Evolutionary conservation across 768 basidiomycete genomes (phyloP).

Genomic region (Boletus tylopilopsis): DNA sequence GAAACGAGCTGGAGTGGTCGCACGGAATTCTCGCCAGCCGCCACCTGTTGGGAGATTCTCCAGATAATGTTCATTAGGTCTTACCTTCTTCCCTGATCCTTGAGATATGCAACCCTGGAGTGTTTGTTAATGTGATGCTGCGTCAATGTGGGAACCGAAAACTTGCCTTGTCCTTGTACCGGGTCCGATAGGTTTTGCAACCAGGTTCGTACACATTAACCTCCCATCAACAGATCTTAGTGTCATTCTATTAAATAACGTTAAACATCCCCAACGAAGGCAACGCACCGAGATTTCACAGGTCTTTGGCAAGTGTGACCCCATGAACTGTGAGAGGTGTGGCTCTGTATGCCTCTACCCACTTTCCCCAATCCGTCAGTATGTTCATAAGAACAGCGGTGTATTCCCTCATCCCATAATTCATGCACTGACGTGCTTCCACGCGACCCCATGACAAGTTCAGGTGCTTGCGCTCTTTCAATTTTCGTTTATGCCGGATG

Average conservation of each 20-base stretch:
- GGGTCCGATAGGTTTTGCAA: slow-evolving; percentile 23
- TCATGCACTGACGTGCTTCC: slow-evolving; percentile 21
- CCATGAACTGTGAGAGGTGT: slow-evolving; percentile 27
- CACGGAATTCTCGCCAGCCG: slow-evolving; percentile 33
- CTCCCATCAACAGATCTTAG: slow-evolving; percentile 25
- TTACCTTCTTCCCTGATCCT: slow-evolving; percentile 25
- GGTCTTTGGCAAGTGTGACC: slow-evolving; percentile 8
- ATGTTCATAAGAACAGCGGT: slow-evolving; percentile 29
- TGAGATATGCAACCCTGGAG: slow-evolving; percentile 24
- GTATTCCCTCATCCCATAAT: slow-evolving; percentile 28
- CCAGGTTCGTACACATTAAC: slow-evolving; percentile 25
- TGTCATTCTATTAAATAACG: slow-evolving; percentile 8
- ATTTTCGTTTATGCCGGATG: slow-evolving; percentile 9
- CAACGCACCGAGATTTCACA: slow-evolving; percentile 23
- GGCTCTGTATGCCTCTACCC: slow-evolving; percentile 24
- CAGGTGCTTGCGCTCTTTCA: slow-evolving; percentile 18
- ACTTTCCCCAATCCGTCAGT: slow-evolving; percentile 17
- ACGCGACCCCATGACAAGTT: slow-evolving; percentile 22
- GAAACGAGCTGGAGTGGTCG: slow-evolving; percentile 31
- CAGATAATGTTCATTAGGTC: slow-evolving; percentile 23
- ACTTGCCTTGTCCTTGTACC: slow-evolving; percentile 30
- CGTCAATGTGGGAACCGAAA: not conserved
- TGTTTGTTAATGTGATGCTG: not conserved
- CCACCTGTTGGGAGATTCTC: slow-evolving; percentile 25
- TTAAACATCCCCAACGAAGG: not conserved